Evolutionary conservation across 768 basidiomycete species (phyloP), one percentile per base, ranked within the genome.

Genomic region (Myochromella boudieri): DNA sequence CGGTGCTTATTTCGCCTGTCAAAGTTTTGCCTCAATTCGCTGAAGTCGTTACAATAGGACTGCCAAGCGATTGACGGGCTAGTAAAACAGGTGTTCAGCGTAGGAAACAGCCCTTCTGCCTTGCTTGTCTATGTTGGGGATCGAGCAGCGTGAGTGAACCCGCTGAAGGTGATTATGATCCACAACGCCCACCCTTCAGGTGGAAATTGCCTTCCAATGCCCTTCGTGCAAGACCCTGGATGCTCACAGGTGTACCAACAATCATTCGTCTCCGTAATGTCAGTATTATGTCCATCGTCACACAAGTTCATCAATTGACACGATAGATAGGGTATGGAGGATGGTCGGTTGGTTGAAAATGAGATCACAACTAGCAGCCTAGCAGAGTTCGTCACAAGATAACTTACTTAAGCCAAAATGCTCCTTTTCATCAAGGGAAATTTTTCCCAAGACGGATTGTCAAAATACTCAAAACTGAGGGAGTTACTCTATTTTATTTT

Each of bases 101-200:
- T 64, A 11, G 43, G 62, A 46, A 57, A 70, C 59, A 55, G 72
- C 52, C 84, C 81, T 33, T 68, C 71, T 10, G 87, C 75, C 6
- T 58, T 80, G 44, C 70, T 91, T 36, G 73, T 88, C 25, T 86
- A 85, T 53, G 85, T 88, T 42, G 88, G 88, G 9, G 76, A 82
- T 60, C 74, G 64, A 55, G 48, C 72, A 42, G 76, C 80, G 88
- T 91, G 58, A 62, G 83, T 68, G 11, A 27, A 33, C 28, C 20
- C 9, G n/a, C n/a, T n/a, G n/a, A n/a, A n/a, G 22, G n/a, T 37
- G 14, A 18, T 46, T 39, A 34, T 36, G 28, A 24, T 49, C 18
- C 12, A 37, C 12, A 21, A 18, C 31, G 42, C 24, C 27, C 27
- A 28, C 6, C 14, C 33, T 41, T 39, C 24, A 90, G 88, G 58